Conservation (phyloP, 345 rosid species). For the Triadica sebifera region DNA sequence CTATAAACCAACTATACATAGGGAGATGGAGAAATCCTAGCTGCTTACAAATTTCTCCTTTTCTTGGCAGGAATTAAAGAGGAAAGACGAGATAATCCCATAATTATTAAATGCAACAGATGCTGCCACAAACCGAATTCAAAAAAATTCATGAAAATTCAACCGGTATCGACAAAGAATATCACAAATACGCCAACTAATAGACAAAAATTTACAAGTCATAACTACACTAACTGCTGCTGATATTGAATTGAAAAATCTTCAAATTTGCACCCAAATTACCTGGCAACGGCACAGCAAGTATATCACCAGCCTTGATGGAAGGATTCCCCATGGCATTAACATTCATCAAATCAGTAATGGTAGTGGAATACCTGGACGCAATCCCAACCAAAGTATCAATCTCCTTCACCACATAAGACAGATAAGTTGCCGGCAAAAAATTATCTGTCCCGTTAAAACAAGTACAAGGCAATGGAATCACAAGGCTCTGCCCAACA, state of each 20-base stretch:
- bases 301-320: conserved; percentile 68
- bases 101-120: background rate
- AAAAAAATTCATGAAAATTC: background rate
- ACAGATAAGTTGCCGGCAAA: conserved; percentile 75
- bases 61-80: too few species aligned
- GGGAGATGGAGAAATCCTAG: too few species aligned
- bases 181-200: background rate
- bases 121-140: background rate
- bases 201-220: background rate
- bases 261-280: background rate
- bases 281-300: conserved; percentile 88
- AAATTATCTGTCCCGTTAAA: conserved; percentile 81
- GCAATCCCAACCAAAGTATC: conserved; percentile 77
- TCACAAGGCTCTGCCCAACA: conserved; percentile 65
- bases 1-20: too few species aligned
- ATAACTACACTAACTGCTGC: background rate
- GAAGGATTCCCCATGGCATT: conserved; percentile 88
- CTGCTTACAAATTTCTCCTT: too few species aligned
- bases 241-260: background rate
- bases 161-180: background rate
- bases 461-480: conserved; percentile 93
- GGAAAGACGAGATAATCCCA: background rate
- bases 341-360: conserved; percentile 88
- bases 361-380: conserved; percentile 58
- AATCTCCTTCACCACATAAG: conserved; percentile 69